These are phyloP conservation scores for Yamadazyma philogaea DNA, from an alignment of 805 yeast genomes.

Conservation along the genomic window DNA sequence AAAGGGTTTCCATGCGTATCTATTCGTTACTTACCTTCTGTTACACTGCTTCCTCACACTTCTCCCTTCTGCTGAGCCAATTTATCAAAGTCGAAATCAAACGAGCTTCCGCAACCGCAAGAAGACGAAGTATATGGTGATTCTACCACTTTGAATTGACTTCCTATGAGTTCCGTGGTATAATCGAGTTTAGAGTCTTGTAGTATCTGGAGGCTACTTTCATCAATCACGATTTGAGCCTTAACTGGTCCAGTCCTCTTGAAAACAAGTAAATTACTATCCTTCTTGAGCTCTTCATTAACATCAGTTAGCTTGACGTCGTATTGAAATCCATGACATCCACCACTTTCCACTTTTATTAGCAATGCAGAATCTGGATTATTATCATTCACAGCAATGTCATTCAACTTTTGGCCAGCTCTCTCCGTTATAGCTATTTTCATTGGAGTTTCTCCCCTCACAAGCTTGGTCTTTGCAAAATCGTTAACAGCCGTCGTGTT, in stretches of 20 bases:
- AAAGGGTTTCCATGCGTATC: no score
- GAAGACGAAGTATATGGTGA: conserved; percentile 74
- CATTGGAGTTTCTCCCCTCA: conserved; percentile 34
- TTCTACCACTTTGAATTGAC: conserved; percentile 86
- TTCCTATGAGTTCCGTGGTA: conserved; percentile 89
- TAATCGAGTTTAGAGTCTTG: conserved; percentile 86
- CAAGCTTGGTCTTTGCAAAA: conserved; percentile 31
- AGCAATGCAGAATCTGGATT: conserved; percentile 63
- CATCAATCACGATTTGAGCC: conserved; percentile 76
- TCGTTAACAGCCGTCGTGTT: conserved; percentile 24
- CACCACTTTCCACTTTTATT: conserved; percentile 88
- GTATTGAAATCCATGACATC: conserved; percentile 97
- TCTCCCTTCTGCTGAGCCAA: conserved; percentile 23
- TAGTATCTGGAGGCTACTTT: conserved; percentile 71
- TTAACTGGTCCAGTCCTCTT: conserved; percentile 48
- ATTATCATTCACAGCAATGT: conserved; percentile 50
- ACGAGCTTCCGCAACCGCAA: conserved; percentile 47
- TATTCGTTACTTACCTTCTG: background rate
- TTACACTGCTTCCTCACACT: background rate
- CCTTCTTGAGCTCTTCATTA: conserved; percentile 32
- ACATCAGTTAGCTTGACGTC: conserved; percentile 59
- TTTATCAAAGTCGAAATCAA: conserved; percentile 48
- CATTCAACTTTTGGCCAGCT: conserved; percentile 52
- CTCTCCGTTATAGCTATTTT: conserved; percentile 46
- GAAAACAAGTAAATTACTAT: conserved; percentile 49